Base-by-base conservation (phyloP, 495 filamentous ascomycete species). In the Neurospora tetrasperma region DNA sequence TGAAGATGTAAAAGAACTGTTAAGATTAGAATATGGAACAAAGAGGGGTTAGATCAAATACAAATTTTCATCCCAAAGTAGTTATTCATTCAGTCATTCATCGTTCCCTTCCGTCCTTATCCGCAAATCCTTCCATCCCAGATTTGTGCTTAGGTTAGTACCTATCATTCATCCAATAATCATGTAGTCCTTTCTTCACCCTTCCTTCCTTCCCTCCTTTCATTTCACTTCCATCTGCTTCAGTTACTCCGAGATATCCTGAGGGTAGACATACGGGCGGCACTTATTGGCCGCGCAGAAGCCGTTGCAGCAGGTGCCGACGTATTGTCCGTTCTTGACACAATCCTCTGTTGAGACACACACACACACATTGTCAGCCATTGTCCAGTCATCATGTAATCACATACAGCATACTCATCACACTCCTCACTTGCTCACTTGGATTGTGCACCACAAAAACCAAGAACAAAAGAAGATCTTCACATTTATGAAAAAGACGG, bases 231-330 rank as follows among this genome's bases (percentile, higher is more conserved):
- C 35, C 35, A 38, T 38, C 35, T 38, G 8, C 14, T 18, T 35
- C 7, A 66, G 14, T 35, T 66, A 9, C 54, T 27, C 16, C 27
- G 54, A 27, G 54, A 66, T 66, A 66, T 35, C 27, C 54, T 66
- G 54, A 69, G 72, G 72, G 12, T 39, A 39, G 11, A 79, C 72
- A 75, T 75, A 80, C 27, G 79, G 79, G 35, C 79, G 68, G 74
- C 79, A 80, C 71, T 77, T 77, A 35, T 79, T 78, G 3, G 76
- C 79, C 0, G 79, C 79, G 42, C 79, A 80, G 46, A 69, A 80
- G 3, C 79, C 79, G 5, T 75, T 73, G 73, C 79, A 80, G 75
- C 79, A 80, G n/a, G 71, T 59, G 0, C 78, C 79, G 0, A 79
- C 74, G 5, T 48, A 79, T 46, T 79, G 78, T 20, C 78, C 78